A percentile compares a stretch with the other conserved stretches of the same genome.
Conservation (phyloP, 1,139 yeast genomes). For the Spencermartinsiella ligniputridi region DNA sequence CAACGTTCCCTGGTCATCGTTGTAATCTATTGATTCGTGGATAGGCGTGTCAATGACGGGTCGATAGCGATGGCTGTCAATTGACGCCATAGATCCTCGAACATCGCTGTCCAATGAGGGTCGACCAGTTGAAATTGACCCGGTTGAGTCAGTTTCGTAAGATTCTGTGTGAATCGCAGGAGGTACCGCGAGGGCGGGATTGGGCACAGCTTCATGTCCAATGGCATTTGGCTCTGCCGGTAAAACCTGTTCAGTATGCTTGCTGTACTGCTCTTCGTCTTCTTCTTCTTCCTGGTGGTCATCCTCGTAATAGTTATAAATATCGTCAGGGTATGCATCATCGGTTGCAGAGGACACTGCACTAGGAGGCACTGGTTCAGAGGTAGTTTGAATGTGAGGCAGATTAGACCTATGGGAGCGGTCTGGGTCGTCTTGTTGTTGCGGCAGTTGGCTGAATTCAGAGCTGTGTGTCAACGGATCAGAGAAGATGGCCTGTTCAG, state of each 20-base stretch:
- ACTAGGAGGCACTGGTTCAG: neutral
- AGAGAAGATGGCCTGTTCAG: neutral
- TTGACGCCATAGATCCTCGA: slow-evolving; percentile 5
- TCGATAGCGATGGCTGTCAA: slow-evolving; percentile 6
- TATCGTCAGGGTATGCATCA: slow-evolving; percentile 14
- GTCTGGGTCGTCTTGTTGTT: neutral
- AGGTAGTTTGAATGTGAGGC: neutral
- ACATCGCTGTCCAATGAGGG: slow-evolving; percentile 20
- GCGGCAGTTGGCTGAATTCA: neutral
- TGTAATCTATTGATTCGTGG: neutral
- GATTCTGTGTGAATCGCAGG: neutral
- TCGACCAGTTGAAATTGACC: slow-evolving; percentile 28
- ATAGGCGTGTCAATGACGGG: neutral
- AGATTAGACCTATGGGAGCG: neutral
- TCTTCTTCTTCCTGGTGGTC: neutral
- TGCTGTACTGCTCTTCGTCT: neutral
- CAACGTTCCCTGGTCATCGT: neutral
- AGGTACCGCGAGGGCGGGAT: neutral
- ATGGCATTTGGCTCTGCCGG: neutral
- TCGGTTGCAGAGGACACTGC: neutral
- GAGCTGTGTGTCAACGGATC: neutral
- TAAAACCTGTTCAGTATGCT: neutral
- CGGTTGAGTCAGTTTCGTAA: slow-evolving; percentile 24
- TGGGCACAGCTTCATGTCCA: neutral
- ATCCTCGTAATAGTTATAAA: slow-evolving; percentile 17